Percentiles rank a stretch among this genome's conserved stretches.
phyloP scores from a whole-genome alignment of 2,329 filamentous ascomycete genomes.

The Conoideocrella luteorostrata region DNA sequence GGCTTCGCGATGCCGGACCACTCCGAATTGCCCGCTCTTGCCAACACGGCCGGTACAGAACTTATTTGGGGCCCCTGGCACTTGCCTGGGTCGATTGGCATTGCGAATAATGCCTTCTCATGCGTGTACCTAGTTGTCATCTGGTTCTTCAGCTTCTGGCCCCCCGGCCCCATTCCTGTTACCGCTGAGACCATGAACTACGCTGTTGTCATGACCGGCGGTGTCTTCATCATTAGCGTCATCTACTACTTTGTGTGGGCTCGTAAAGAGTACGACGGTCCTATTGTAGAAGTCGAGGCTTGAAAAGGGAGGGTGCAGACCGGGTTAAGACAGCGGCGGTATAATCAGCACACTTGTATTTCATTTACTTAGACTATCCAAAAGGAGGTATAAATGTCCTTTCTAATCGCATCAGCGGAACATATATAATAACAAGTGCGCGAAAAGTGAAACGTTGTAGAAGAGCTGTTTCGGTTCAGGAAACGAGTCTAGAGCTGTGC shows the following conservation, averaged over 20 bases:
- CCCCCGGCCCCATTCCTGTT: constrained; percentile 23
- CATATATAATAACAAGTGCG: no score
- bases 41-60: constrained; percentile 21
- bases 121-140: constrained; percentile 47
- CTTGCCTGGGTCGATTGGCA: constrained; percentile 43
- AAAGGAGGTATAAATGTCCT: no score
- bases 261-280: constrained; percentile 38
- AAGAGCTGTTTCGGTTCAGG: no score
- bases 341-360: no score
- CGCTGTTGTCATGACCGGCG: constrained; percentile 36
- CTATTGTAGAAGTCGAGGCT: no score
- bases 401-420: no score
- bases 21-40: constrained; percentile 19
- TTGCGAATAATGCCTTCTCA: constrained; percentile 47
- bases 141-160: constrained; percentile 52
- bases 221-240: constrained; percentile 35
- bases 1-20: constrained; percentile 20
- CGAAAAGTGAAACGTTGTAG: no score
- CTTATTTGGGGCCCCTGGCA: constrained; percentile 50
- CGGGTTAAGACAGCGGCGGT: no score
- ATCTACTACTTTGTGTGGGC: constrained; percentile 39
- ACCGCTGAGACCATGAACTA: constrained; percentile 37
- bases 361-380: no score
- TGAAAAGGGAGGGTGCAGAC: no score
- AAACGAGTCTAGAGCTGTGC: no score